Base-by-base conservation (phyloP, 163 green algal genomes). In the Volvox carteri region DNA sequence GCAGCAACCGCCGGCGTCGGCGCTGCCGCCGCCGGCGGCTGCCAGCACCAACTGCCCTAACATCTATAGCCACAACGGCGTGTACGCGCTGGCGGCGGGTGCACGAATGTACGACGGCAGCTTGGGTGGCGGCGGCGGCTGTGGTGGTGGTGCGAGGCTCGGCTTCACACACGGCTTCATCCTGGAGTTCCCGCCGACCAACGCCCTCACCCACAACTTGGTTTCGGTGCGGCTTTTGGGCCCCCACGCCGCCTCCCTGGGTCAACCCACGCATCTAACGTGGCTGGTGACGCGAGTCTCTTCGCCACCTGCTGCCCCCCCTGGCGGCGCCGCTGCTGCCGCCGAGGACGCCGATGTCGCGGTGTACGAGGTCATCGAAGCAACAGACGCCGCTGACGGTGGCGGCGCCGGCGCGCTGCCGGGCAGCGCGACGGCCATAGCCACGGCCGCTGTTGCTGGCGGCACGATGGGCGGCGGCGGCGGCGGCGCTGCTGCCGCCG, bases 221-320 rank as follows among this genome's bases (percentile, higher is more conserved):
- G 84, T 89, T 19, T 78, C 72, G 16, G 84, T 89, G 7, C 72
- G 84, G 39, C 54, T 89, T 18, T 72, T 89, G 37, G 84, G 84
- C 4, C 84, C 84, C 9, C 28, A 76, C 39, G 33, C 54, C 1
- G 84, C 30, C 8, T 39, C n/a, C 4, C 19, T 84, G 52, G 72
- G 84, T 0, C 72, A 84, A 56, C 84, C 84, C 18, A 37, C 41
- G 33, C 48, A 78, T 42, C 72, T 89, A 9, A 89, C 72, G 0
- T 89, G 72, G 72, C 84, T 84, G 30, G 39, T 89, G 12, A 84
- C 72, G 8, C 37, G 84, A 7, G 9, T 89, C 19, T 78, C 72
- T 0, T 44, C 84, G 21, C 54, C 70, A 42, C 52, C 18, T 11
- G 28, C 33, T 2, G 41, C 18, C 33, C 5, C 7, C 54, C 4